Conservation (phyloP, 2,329 filamentous ascomycete genomes). For the Fusarium incarnatum region DNA sequence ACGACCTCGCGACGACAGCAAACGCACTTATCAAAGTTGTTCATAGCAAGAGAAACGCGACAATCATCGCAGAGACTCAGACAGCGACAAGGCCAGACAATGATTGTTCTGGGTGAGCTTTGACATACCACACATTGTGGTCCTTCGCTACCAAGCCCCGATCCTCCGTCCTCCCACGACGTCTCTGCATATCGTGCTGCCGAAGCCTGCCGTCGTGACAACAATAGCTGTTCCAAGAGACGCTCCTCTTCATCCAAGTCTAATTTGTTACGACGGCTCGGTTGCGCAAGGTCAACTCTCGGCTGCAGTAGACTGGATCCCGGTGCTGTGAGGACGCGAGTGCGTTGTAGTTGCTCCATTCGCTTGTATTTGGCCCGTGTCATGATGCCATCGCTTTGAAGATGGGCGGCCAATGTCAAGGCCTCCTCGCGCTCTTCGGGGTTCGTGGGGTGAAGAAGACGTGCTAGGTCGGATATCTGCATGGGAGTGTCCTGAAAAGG, state of each 20-base stretch:
- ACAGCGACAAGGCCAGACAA: conserved; percentile 97
- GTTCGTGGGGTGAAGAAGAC: conserved; percentile 83
- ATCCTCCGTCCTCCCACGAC: conserved; percentile 77
- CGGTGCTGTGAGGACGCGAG: conserved; percentile 65
- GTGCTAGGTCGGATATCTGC: conserved; percentile 76
- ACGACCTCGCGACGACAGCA: conserved; percentile 90
- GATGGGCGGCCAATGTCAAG: conserved; percentile 81
- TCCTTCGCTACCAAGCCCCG: conserved; percentile 75
- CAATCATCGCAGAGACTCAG: conserved; percentile 96
- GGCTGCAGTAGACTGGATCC: conserved; percentile 38
- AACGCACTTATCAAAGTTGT: conserved; percentile 96
- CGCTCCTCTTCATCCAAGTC: conserved; percentile 69
- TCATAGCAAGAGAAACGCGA: conserved; percentile 90
- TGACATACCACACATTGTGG: conserved; percentile 96
- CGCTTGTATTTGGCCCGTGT: conserved; percentile 83
- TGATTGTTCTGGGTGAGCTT: conserved; percentile 83
- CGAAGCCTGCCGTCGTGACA: conserved; percentile 59
- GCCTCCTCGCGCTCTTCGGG: conserved; percentile 85
- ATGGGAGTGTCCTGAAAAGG: conserved; percentile 72
- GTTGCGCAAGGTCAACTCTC: conserved; percentile 15
- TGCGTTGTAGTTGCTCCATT: conserved; percentile 75
- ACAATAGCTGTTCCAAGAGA: conserved; percentile 69
- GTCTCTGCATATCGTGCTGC: conserved; percentile 36
- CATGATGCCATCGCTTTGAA: conserved; percentile 76
- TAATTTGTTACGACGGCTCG: conserved; percentile 55